Base-by-base conservation (phyloP, 768 basidiomycete species). In the Daedalea quercina region DNA sequence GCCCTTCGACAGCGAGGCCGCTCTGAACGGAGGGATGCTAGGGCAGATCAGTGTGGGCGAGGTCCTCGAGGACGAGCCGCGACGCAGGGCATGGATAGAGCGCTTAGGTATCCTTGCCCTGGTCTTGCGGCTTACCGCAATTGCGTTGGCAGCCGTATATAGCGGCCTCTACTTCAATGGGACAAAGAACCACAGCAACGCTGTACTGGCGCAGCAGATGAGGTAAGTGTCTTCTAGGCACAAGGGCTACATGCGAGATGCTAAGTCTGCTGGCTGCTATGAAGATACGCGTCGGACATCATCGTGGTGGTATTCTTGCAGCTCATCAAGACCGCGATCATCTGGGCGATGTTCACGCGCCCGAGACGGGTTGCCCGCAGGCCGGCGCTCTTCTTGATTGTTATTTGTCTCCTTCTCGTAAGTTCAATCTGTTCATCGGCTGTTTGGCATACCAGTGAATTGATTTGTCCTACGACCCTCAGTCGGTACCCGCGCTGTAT, bases 401-500 rank as follows among this genome's bases (percentile, higher is more conserved):
- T 45, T n/a, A 25, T 51, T 25, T 25, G 44, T 2, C 3, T 34
- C 19, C 58, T 56, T 13, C 47, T 54, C 9, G 58, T 56, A 40
- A 22, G 57, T 31, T 42, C 12, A 9, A 31, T 31, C 20, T n/a
- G n/a, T n/a, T n/a, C n/a, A n/a, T n/a, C n/a, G n/a, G n/a, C 13
- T 35, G 9, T 31, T 34, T 44, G 1, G 28, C 50, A 23, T 11
- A 34, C n/a, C 4, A 31, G 4, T 31, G 11, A 31, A 11, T 15
- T 6, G 40, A 12, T 13, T 2, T 8, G 20, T 11, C n/a, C n/a
- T 17, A n/a, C 11, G 15, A 15, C 17, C 2, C 20, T 9, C 34
- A 58, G 60, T 51, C 31, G 20, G 34, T 48, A 13, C 46, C 56
- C 3, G 45, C 35, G 3, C 24, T 52, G 2, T 59, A 61, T 33